These are phyloP conservation scores for Cyberlindnera americana DNA, from an alignment of 805 yeast species.

Conservation along the genomic window DNA sequence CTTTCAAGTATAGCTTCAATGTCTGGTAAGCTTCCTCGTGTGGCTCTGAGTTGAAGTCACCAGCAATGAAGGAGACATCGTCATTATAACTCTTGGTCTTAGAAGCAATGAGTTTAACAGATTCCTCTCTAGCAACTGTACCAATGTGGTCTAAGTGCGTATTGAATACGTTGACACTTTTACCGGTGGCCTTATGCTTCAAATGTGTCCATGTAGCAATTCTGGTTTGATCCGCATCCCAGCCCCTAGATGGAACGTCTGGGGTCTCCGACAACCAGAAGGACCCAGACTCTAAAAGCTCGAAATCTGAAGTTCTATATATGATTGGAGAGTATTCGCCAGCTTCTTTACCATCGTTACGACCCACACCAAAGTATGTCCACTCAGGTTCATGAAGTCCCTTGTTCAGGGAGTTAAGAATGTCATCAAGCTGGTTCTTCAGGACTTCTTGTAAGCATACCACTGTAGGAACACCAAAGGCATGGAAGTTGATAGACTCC, in stretches of 20 bases:
- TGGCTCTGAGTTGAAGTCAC: slow-evolving; percentile 55
- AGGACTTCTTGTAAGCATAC: slow-evolving; percentile 49
- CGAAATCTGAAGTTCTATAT: slow-evolving; percentile 37
- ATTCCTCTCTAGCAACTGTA: slow-evolving; percentile 40
- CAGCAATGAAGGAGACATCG: slow-evolving; percentile 44
- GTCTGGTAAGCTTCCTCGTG: slow-evolving; percentile 41
- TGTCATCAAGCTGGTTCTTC: slow-evolving; percentile 43
- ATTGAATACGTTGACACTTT: slow-evolving; percentile 34
- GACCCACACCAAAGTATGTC: slow-evolving; percentile 46
- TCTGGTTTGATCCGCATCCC: slow-evolving; percentile 45
- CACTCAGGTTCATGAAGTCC: slow-evolving; percentile 30
- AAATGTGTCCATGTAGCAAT: slow-evolving; percentile 35
- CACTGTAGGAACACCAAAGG: slow-evolving; percentile 32
- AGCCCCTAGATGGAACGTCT: slow-evolving; percentile 45
- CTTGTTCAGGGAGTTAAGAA: slow-evolving; percentile 32
- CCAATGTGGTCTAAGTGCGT: slow-evolving; percentile 52
- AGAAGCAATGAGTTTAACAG: slow-evolving; percentile 42
- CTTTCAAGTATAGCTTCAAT: slow-evolving; percentile 35
- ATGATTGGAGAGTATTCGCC: slow-evolving; percentile 54
- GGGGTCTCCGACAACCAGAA: slow-evolving; percentile 57
- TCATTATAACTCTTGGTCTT: slow-evolving; percentile 31
- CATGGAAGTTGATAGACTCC: slow-evolving; percentile 39
- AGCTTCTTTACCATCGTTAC: slow-evolving; percentile 46
- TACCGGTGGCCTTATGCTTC: slow-evolving; percentile 25
- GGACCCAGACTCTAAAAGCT: slow-evolving; percentile 38